These are phyloP conservation scores for Mortierella polycephala DNA, from an alignment of 371 early-diverging fungal genomes.

Conservation along the genomic window DNA sequence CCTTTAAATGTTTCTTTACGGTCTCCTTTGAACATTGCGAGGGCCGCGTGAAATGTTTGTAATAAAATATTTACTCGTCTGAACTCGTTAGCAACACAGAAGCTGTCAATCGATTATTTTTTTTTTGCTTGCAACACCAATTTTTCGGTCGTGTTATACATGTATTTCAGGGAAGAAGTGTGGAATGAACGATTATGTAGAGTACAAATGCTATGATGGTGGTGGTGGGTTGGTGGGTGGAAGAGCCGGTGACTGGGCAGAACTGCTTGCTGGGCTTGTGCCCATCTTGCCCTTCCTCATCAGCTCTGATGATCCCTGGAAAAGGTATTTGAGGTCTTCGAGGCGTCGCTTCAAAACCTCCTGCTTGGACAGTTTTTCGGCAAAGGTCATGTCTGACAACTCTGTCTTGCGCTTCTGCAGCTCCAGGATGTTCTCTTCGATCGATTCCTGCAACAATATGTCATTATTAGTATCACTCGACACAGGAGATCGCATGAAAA, in stretches of 20 bases:
- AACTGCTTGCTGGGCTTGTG: too few species aligned
- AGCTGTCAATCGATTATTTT: too few species aligned
- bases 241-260: too few species aligned
- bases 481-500: not conserved
- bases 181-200: too few species aligned
- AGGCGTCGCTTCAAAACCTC: slow-evolving; percentile 52
- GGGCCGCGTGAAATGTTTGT: slow-evolving; percentile 32
- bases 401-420: slow-evolving; percentile 52
- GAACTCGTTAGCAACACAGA: too few species aligned
- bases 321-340: slow-evolving; percentile 45
- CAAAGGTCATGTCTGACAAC: slow-evolving; percentile 51
- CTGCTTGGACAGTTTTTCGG: slow-evolving; percentile 53
- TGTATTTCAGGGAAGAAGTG: too few species aligned
- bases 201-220: too few species aligned
- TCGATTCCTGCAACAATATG: slow-evolving; percentile 45
- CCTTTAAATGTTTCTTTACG: slow-evolving; percentile 40
- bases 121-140: too few species aligned
- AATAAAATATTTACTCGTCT: slow-evolving; percentile 3
- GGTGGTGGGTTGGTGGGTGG: too few species aligned
- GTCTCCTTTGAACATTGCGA: slow-evolving; percentile 27
- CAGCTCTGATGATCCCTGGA: slow-evolving; percentile 48
- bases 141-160: too few species aligned
- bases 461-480: too few species aligned
- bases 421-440: slow-evolving; percentile 58
- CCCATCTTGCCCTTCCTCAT: slow-evolving; percentile 22